Percentiles rank a stretch among this genome's conserved stretches.
These are phyloP conservation scores for Eragrostis curvula DNA, from an alignment of 176 grass and related monocot species.

Conservation along the genomic window DNA sequence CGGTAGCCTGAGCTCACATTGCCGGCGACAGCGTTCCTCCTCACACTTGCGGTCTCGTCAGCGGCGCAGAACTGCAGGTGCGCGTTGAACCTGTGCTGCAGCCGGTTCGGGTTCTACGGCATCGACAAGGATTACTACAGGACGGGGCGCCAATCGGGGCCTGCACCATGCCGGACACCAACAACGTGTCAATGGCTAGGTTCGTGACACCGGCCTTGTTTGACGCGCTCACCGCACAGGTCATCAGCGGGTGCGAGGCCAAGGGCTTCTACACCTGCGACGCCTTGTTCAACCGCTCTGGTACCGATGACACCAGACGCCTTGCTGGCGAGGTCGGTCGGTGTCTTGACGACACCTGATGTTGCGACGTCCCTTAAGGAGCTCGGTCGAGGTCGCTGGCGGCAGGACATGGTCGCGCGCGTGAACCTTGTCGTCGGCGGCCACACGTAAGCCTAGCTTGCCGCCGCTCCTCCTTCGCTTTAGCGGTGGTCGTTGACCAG, in stretches of 20 bases:
- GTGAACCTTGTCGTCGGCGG: too few relatives aligned
- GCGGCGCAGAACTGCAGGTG: slow-evolving; percentile 57
- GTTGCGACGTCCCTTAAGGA: too few relatives aligned
- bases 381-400: too few relatives aligned
- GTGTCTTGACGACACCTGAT: too few relatives aligned
- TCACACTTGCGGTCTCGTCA: background rate
- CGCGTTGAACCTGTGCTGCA: slow-evolving; percentile 47
- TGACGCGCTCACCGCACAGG: slow-evolving; percentile 63
- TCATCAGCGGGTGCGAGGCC: slow-evolving; percentile 46
- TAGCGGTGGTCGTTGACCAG: too few relatives aligned
- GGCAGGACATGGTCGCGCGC: too few relatives aligned
- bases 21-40: background rate
- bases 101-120: slow-evolving; percentile 55
- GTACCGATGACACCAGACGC: too few relatives aligned
- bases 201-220: slow-evolving; percentile 51
- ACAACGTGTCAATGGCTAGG: slow-evolving; percentile 41
- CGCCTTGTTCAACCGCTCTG: too few relatives aligned
- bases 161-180: slow-evolving; percentile 42
- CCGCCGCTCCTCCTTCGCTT: too few relatives aligned
- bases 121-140: slow-evolving; percentile 44
- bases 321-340: too few relatives aligned
- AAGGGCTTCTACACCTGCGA: slow-evolving; percentile 70
- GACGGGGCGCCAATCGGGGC: slow-evolving; percentile 51
- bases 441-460: too few relatives aligned
- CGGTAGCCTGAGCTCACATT: slow-evolving; percentile 7